Evolutionary conservation across 1,284 basidiomycete genomes (phyloP).

Genomic region (Pseudozyma thailandica): DNA sequence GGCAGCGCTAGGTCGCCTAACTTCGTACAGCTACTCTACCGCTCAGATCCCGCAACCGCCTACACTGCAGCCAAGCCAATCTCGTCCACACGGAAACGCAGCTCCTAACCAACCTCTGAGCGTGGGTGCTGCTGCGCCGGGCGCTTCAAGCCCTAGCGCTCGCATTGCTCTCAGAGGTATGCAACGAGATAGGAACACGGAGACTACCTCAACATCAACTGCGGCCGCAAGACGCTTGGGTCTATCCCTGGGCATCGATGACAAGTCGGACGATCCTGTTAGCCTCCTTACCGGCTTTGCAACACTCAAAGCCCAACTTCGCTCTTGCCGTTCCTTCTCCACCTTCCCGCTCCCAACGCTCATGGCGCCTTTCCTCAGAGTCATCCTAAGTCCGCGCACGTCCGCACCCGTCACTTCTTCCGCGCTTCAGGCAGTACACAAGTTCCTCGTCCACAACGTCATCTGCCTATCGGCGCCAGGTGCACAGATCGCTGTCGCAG

Average conservation of each 20-base stretch:
- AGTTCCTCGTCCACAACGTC: constrained; percentile 82
- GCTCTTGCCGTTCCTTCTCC: constrained; percentile 31
- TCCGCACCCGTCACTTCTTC: constrained; percentile 93
- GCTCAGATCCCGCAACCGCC: constrained; percentile 18
- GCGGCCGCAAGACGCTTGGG: constrained; percentile 29
- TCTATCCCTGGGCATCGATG: constrained; percentile 24
- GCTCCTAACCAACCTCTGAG: too few species aligned
- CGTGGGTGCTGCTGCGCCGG: not conserved
- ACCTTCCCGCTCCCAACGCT: constrained; percentile 55
- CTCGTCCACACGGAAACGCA: too few species aligned
- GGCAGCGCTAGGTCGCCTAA: constrained; percentile 34
- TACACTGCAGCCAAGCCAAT: too few species aligned
- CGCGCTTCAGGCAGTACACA: constrained; percentile 86
- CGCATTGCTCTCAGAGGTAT: constrained; percentile 34
- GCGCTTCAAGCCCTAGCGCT: constrained; percentile 19
- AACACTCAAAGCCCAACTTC: constrained; percentile 80
- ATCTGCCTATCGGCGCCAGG: constrained; percentile 71
- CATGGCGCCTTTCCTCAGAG: constrained; percentile 78
- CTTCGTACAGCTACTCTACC: constrained; percentile 47
- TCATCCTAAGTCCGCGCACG: constrained; percentile 90
- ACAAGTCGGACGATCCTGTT: constrained; percentile 43
- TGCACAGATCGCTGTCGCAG: constrained; percentile 75
- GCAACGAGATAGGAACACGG: constrained; percentile 22
- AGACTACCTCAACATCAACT: constrained; percentile 20
- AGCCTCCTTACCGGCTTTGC: constrained; percentile 86